Conservation (phyloP, 495 filamentous ascomycete genomes). For the Podospora didyma region DNA sequence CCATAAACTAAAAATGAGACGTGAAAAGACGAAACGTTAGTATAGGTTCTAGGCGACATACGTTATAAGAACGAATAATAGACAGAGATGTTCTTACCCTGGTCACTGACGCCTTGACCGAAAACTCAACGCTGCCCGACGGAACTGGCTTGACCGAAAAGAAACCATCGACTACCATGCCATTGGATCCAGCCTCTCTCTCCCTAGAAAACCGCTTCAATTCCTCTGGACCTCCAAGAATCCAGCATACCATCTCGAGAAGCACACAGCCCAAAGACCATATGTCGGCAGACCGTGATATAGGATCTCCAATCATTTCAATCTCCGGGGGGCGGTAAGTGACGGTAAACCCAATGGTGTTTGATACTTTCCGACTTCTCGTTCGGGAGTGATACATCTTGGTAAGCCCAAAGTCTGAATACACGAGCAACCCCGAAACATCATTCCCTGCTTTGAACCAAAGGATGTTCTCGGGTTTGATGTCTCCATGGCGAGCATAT, state of each 20-base stretch:
- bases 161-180: not conserved
- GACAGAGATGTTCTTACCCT: not conserved
- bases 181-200: not conserved
- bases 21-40: not conserved
- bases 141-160: not conserved
- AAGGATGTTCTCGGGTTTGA: slow-evolving; percentile 2
- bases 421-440: not conserved
- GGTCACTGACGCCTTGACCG: not conserved
- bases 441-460: not conserved
- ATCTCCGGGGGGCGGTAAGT: not conserved
- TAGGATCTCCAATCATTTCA: not conserved
- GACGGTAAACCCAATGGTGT: not conserved
- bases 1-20: not conserved
- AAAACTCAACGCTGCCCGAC: not conserved
- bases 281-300: not conserved
- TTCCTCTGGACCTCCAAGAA: not conserved
- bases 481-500: not conserved
- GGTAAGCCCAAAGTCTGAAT: not conserved
- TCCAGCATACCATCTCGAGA: not conserved
- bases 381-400: not conserved
- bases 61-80: not conserved
- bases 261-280: not conserved
- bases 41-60: not conserved
- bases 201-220: not conserved
- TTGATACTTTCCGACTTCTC: not conserved